Evolutionary conservation across 202 grass and related monocot genomes (phyloP).

Genomic region (Cymbopogon flexuosus): DNA sequence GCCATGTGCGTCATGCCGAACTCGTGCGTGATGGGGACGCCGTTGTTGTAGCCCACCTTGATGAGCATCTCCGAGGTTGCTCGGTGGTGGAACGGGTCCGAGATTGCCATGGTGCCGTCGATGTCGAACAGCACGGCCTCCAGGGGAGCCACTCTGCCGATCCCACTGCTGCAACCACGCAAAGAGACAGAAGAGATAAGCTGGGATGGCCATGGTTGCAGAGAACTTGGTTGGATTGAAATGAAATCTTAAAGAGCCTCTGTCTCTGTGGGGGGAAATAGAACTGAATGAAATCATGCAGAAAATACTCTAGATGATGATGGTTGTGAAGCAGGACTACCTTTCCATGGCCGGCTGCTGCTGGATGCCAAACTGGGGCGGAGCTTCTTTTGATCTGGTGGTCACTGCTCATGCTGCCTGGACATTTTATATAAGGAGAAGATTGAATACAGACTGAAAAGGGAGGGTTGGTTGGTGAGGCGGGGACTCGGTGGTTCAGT

Average conservation of each 20-base stretch:
- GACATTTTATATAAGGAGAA: not conserved
- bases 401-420: not conserved
- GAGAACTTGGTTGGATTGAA: not conserved
- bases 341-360: slow-evolving; percentile 31
- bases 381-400: not conserved
- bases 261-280: not conserved
- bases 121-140: slow-evolving; percentile 81
- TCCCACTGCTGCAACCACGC: not conserved
- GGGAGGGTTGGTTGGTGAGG: slow-evolving; percentile 23
- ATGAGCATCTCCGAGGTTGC: slow-evolving; percentile 68
- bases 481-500: not conserved
- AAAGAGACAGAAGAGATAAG: not conserved
- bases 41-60: slow-evolving; percentile 57
- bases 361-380: not conserved
- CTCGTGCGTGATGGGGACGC: slow-evolving; percentile 63
- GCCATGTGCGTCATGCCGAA: slow-evolving; percentile 72
- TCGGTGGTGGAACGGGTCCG: slow-evolving; percentile 69
- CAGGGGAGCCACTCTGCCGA: slow-evolving; percentile 43
- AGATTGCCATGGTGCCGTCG: slow-evolving; percentile 64
- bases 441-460: not conserved
- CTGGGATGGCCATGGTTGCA: not conserved
- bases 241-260: not conserved
- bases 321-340: not conserved
- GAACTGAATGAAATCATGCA: not conserved
- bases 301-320: not conserved